Percentiles rank a stretch among this genome's conserved stretches.
Evolutionary conservation across 441 rosid genomes (phyloP).

Genomic region (Mallotus japonicus): DNA sequence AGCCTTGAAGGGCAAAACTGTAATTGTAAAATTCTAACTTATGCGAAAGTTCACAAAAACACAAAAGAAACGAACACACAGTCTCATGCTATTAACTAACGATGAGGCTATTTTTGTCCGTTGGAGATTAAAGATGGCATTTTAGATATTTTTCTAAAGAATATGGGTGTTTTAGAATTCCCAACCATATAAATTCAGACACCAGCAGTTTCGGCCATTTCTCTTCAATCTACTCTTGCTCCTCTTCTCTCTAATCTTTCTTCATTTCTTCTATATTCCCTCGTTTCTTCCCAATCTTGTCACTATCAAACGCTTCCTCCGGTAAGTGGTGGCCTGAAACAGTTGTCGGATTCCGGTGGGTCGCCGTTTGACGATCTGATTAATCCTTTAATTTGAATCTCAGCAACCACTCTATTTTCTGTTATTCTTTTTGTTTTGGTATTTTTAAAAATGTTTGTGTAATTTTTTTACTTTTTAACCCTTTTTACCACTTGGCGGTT

Average conservation of each 20-base stretch:
- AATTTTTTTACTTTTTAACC: slow-evolving; percentile 12
- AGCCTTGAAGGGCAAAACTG: too few relatives aligned
- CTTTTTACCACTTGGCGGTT: not conserved
- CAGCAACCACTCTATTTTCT: not conserved
- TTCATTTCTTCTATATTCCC: not conserved
- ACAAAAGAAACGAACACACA: too few relatives aligned
- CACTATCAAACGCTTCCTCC: not conserved
- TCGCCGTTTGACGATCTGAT: slow-evolving; percentile 14
- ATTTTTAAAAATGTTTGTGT: not conserved
- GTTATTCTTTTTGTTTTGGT: not conserved
- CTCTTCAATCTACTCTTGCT: slow-evolving; percentile 2
- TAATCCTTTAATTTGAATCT: not conserved
- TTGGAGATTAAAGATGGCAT: slow-evolving; percentile 8
- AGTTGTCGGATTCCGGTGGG: slow-evolving; percentile 9
- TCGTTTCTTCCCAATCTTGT: not conserved
- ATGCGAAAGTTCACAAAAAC: too few relatives aligned
- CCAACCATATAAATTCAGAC: slow-evolving; percentile 19
- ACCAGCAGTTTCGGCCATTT: not conserved
- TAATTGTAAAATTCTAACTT: too few relatives aligned
- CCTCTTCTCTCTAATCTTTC: too few relatives aligned
- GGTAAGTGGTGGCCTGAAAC: not conserved
- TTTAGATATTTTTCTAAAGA: not conserved
- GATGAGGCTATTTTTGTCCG: slow-evolving; percentile 18
- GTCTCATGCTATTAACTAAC: too few relatives aligned
- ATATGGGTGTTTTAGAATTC: slow-evolving; percentile 9